Evolutionary conservation across 192 early-diverging fungal species (phyloP).

Genomic region (Funneliformis geosporum): DNA sequence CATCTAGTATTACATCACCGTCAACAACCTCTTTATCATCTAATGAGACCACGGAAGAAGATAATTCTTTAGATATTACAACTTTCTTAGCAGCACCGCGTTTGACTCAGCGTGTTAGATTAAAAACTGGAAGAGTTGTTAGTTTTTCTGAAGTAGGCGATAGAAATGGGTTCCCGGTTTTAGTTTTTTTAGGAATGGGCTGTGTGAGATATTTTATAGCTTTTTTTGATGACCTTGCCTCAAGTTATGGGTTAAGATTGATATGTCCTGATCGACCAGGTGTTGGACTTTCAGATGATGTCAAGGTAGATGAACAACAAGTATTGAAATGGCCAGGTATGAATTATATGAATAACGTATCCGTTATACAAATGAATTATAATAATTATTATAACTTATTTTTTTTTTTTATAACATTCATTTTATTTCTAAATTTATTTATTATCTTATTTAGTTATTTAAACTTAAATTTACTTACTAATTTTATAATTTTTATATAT

Average conservation of each 20-base stretch:
- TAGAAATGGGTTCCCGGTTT: slow-evolving; percentile 45
- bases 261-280: slow-evolving; percentile 49
- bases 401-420: too few relatives aligned
- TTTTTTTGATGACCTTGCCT: slow-evolving; percentile 46
- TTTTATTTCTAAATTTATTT: background rate
- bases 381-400: too few relatives aligned
- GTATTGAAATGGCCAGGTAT: slow-evolving; percentile 6
- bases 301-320: slow-evolving; percentile 38
- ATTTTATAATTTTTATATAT: too few relatives aligned
- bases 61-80: slow-evolving; percentile 19
- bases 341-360: too few relatives aligned
- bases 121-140: slow-evolving; percentile 43
- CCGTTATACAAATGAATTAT: too few relatives aligned
- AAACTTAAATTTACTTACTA: too few relatives aligned
- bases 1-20: background rate
- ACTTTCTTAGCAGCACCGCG: slow-evolving; percentile 16
- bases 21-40: slow-evolving; percentile 13
- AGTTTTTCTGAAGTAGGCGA: slow-evolving; percentile 49
- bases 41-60: background rate
- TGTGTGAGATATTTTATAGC: slow-evolving; percentile 48
- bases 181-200: slow-evolving; percentile 42
- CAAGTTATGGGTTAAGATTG: slow-evolving; percentile 44
- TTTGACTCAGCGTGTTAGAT: slow-evolving; percentile 45
- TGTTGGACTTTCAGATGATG: slow-evolving; percentile 43
- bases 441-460: background rate